Conservation (phyloP, 2,329 filamentous ascomycete species). For the Pseudodiploospora longispora region DNA sequence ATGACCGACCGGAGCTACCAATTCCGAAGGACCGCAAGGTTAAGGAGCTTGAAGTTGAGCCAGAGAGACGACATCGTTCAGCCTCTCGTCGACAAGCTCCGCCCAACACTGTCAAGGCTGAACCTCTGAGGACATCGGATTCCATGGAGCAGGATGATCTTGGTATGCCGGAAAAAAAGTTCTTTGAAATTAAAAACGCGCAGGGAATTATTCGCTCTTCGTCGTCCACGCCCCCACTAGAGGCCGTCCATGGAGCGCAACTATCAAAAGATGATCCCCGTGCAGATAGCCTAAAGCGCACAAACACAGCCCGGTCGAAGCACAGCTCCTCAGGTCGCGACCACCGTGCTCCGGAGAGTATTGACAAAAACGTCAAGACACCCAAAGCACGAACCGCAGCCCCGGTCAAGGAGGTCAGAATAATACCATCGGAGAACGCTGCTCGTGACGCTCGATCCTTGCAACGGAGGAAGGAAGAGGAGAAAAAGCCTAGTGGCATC, state of each 20-base stretch:
- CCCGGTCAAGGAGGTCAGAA: conserved; percentile 9
- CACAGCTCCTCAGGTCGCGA: conserved; percentile 13
- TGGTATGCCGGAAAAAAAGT: conserved; percentile 26
- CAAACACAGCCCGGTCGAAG: conserved; percentile 17
- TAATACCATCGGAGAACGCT: conserved; percentile 20
- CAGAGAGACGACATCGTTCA: neutral
- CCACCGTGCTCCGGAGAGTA: conserved; percentile 20
- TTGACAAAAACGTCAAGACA: conserved; percentile 16
- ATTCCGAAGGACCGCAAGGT: conserved; percentile 16
- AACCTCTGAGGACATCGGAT: conserved; percentile 20
- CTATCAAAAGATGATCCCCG: conserved; percentile 14
- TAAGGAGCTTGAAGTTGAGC: conserved; percentile 26
- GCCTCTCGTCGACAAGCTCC: too few relatives aligned
- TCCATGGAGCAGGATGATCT: conserved; percentile 15
- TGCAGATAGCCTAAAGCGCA: conserved; percentile 24
- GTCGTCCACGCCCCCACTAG: conserved; percentile 13
- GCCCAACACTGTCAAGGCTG: conserved; percentile 2
- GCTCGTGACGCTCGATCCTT: conserved; percentile 26
- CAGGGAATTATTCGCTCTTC: conserved; percentile 24
- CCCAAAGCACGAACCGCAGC: conserved; percentile 12
- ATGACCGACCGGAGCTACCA: neutral
- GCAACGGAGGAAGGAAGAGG: conserved; percentile 19
- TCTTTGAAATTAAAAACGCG: conserved; percentile 33
- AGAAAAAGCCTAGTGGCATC: conserved; percentile 25
- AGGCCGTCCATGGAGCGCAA: neutral